These are phyloP conservation scores for Fusarium sp. DNA, from an alignment of 2,329 filamentous ascomycete genomes.

Conservation along the genomic window DNA sequence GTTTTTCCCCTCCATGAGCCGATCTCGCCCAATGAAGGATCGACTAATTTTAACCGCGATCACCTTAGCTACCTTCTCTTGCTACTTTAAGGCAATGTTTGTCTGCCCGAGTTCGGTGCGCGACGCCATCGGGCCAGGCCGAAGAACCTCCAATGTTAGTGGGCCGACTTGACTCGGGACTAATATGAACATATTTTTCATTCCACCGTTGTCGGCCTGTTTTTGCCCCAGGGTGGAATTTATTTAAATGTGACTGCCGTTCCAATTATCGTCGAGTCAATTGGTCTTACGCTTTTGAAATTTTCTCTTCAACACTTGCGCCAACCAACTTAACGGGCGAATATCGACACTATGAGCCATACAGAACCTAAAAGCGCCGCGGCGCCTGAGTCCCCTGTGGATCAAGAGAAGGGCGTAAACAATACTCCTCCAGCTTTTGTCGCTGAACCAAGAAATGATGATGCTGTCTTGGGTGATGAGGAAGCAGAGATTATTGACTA, in stretches of 20 bases:
- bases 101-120: conserved; percentile 24
- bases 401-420: conserved; percentile 20
- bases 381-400: not conserved
- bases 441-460: not conserved
- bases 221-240: conserved; percentile 4
- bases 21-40: not conserved
- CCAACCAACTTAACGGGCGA: not conserved
- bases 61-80: too few species aligned
- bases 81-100: not conserved
- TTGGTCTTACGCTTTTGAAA: not conserved
- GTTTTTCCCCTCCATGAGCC: not conserved
- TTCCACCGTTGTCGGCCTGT: conserved; percentile 21
- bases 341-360: conserved; percentile 8
- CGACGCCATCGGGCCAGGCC: conserved; percentile 24
- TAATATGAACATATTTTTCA: not conserved
- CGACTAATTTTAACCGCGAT: not conserved
- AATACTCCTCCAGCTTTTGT: not conserved
- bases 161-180: conserved; percentile 28
- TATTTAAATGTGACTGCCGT: not conserved
- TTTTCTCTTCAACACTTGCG: conserved; percentile 1
- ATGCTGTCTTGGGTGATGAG: conserved; percentile 14
- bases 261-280: not conserved
- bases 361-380: not conserved
- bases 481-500: conserved; percentile 50
- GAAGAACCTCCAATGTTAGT: not conserved